Evolutionary conservation across 768 basidiomycete species (phyloP), one percentile per base, ranked within the genome.

Genomic region (Ephemerocybe angulata): DNA sequence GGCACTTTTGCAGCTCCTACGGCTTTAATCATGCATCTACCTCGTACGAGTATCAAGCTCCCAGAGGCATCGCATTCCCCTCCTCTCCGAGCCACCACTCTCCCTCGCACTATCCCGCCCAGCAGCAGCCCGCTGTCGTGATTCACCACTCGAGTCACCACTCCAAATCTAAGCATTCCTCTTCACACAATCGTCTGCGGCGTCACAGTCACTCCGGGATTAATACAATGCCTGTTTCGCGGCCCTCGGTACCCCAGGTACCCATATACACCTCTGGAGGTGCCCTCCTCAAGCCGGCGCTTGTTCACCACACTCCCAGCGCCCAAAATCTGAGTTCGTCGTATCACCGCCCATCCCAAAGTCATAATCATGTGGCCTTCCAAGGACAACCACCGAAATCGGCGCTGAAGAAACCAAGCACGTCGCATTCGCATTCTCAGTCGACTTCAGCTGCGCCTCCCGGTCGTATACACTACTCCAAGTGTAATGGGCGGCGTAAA

Each of bases 401-500:
- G 15, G 35, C 21, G 48, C 27, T 22, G 27, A 27, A 50, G 15
- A n/a, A 31, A 17, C 54, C 47, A 19, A 56, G 53, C 8, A 62
- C 63, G 25, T 65, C 64, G 22, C 52, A 65, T 25, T 63, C 61
- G 10, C 64, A 55, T 46, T 44, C 50, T 44, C 48, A 48, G 11
- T 37, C 55, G 15, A 38, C 47, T 4, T 17, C 28, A 4, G 25
- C 25, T 10, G 15, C 46, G 7, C 46, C 25, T 31, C 25, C 24
- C 28, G 30, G 30, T 3, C n/a, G 17, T 48, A 28, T 19, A 17
- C 81, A 84, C 58, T 90, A 88, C 64, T 91, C 90, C 2, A 86
- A 84, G 55, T 94, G 93, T 66, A 87, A 78, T 0, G 88, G 90
- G 7, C 75, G 73, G 55, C 83, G 84, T 70, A 94, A 89, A 69